A percentile compares a stretch with the other conserved stretches of the same genome.
These are phyloP conservation scores for Solanum virginianum DNA, from an alignment of 257 asterid species.

Conservation along the genomic window DNA sequence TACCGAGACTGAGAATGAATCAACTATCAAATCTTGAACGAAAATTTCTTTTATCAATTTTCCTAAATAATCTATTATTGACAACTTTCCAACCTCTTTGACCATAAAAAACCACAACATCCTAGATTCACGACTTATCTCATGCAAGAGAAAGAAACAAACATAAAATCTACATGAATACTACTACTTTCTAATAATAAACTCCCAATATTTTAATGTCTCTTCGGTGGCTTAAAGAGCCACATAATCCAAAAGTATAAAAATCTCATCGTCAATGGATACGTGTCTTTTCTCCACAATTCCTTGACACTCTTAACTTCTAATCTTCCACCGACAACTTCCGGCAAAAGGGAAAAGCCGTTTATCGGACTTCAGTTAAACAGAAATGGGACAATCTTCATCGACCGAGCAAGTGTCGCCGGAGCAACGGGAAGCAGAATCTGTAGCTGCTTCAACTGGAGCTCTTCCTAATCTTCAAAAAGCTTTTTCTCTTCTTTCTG, in stretches of 20 bases:
- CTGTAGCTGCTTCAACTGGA: constrained; percentile 81
- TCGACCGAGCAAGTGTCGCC: constrained; percentile 44
- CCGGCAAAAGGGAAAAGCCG: neutral
- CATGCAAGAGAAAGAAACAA: too few species aligned
- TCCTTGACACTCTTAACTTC: neutral
- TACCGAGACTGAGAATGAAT: too few species aligned
- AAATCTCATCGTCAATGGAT: too few species aligned
- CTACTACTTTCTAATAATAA: neutral
- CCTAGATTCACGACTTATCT: too few species aligned
- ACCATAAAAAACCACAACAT: too few species aligned
- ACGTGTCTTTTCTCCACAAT: neutral
- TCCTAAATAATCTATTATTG: too few species aligned
- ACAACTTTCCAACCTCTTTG: too few species aligned
- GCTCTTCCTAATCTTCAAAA: constrained; percentile 57
- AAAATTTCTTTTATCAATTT: too few species aligned
- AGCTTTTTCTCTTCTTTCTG: constrained; percentile 57
- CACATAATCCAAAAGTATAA: neutral
- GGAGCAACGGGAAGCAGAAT: constrained; percentile 56
- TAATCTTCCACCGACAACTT: neutral
- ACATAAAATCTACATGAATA: too few species aligned
- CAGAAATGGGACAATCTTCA: constrained; percentile 76
- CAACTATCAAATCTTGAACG: too few species aligned
- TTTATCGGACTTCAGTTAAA: neutral
- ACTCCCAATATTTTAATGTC: neutral
- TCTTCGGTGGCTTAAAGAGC: neutral